These are phyloP conservation scores for Monocercomonoides exilis DNA, from an alignment of 78 protist species.

Conservation along the genomic window DNA sequence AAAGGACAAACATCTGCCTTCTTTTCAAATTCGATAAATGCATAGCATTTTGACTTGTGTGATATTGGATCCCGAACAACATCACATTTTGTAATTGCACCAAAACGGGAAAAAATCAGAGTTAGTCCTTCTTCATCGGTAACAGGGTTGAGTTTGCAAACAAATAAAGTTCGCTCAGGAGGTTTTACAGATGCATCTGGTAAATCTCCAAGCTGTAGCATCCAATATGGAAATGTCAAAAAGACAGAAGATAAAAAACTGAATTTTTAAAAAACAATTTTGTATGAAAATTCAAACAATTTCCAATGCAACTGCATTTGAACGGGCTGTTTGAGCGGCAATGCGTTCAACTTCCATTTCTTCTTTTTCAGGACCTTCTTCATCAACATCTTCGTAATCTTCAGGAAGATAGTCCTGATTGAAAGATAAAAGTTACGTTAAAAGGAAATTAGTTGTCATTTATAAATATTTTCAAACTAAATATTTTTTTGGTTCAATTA, in stretches of 20 bases:
- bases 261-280: constrained; percentile 36
- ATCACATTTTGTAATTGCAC: constrained; percentile 58
- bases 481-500: background rate
- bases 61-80: constrained; percentile 74
- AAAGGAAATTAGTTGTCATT: background rate
- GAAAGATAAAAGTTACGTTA: too few species aligned
- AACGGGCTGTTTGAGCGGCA: background rate
- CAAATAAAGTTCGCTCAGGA: constrained; percentile 88
- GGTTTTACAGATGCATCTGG: constrained; percentile 87
- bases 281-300: background rate
- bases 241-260: constrained; percentile 10
- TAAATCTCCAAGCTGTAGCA: constrained; percentile 73
- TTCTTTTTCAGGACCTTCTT: background rate
- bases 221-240: background rate
- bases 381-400: background rate
- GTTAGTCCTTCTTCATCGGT: constrained; percentile 83
- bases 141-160: constrained; percentile 86
- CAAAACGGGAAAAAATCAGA: constrained; percentile 78
- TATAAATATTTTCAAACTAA: background rate
- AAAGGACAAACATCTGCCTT: background rate
- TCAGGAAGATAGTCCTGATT: background rate
- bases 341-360: background rate
- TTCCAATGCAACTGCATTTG: background rate
- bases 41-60: constrained; percentile 72
- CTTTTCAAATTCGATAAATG: constrained; percentile 93